phyloP scores from a whole-genome alignment of 805 yeast species.

The Candida dendrica region DNA sequence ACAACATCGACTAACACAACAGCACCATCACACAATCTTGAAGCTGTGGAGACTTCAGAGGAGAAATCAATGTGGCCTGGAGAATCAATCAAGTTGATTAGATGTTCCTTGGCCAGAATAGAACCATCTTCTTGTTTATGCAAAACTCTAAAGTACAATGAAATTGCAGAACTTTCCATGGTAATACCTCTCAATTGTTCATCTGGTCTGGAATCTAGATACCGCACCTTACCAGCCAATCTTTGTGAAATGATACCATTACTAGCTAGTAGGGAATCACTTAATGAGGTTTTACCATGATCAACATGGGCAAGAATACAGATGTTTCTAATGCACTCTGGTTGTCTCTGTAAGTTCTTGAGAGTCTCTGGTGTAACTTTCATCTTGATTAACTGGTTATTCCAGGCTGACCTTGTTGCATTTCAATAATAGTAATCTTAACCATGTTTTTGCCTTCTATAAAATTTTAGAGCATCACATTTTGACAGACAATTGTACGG shows the following conservation, averaged over 20 bases:
- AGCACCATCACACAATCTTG: constrained; percentile 95
- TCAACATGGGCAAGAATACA: constrained; percentile 98
- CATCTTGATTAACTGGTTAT: constrained; percentile 24
- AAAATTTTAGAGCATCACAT: too few species aligned
- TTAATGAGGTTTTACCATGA: constrained; percentile 94
- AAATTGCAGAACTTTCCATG: constrained; percentile 94
- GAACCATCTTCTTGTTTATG: constrained; percentile 32
- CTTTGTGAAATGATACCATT: constrained; percentile 94
- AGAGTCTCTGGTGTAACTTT: constrained; percentile 60
- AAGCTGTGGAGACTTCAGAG: constrained; percentile 92
- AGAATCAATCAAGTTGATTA: constrained; percentile 90
- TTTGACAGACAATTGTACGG: too few species aligned
- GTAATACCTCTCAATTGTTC: constrained; percentile 96
- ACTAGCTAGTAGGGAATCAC: constrained; percentile 87
- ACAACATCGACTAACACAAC: constrained; percentile 93
- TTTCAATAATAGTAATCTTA: too few species aligned
- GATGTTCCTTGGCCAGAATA: constrained; percentile 59
- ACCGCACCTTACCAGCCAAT: constrained; percentile 92
- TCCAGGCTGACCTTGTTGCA: too few species aligned
- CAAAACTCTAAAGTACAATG: constrained; percentile 77
- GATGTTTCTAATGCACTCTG: constrained; percentile 72
- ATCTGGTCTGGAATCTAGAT: constrained; percentile 88
- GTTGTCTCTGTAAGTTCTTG: constrained; percentile 58
- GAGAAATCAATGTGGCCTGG: constrained; percentile 99
- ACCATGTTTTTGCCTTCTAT: too few species aligned